Evolutionary conservation across 306 rosid genomes (phyloP).

Genomic region (Fragaria ananassa): DNA sequence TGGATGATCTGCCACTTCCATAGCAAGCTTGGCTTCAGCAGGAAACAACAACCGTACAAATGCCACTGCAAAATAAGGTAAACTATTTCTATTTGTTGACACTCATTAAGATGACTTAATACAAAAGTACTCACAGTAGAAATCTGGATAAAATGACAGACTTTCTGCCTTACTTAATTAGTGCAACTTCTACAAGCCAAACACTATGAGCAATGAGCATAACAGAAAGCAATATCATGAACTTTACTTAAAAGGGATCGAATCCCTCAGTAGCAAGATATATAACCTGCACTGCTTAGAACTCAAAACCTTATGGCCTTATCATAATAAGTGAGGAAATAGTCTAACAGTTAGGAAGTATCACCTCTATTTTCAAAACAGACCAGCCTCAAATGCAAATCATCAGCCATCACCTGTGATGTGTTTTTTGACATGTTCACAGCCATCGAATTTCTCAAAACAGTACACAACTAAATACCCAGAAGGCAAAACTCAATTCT

Average conservation of each 20-base stretch:
- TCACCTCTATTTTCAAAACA: constrained; percentile 86
- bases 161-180: not conserved
- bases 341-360: constrained; percentile 15
- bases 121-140: not conserved
- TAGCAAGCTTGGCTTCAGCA: constrained; percentile 79
- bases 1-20: constrained; percentile 63
- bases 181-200: not conserved
- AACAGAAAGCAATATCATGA: not conserved
- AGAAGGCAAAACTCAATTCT: too few relatives aligned
- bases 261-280: not conserved
- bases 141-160: not conserved
- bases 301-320: not conserved
- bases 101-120: constrained; percentile 10
- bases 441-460: constrained; percentile 42
- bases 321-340: constrained; percentile 1
- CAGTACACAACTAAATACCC: too few relatives aligned
- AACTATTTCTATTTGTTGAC: not conserved
- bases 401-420: constrained; percentile 50
- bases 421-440: constrained; percentile 35
- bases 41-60: constrained; percentile 73
- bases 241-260: not conserved
- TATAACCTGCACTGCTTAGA: not conserved
- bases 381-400: constrained; percentile 56
- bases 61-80: constrained; percentile 51
- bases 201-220: not conserved